Base-by-base conservation (phyloP, 345 rosid species). In the Hibiscus tridactylites region DNA sequence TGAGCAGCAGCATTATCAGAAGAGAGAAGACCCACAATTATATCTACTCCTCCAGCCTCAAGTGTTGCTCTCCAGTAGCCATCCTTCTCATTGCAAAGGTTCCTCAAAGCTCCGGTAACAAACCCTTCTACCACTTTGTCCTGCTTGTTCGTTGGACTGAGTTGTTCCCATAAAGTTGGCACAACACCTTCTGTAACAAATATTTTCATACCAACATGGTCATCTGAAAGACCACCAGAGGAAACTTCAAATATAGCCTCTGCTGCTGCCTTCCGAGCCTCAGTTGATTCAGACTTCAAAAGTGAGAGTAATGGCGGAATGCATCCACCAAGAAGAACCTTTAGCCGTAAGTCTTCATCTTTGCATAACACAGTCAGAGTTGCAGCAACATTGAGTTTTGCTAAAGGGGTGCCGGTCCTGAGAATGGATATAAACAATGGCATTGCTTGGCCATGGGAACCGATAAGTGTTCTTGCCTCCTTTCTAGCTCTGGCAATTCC, bases 311-410 rank as follows among this genome's bases (percentile, higher is more conserved):
- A 71, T 9, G 97, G 98, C 0, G 95, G 98, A 73, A 90, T 85
- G 72, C 97, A 91, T 66, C 98, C 97, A 29, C 93, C 98, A 19
- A 90, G 89, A 31, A 93, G 83, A 59, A 93, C 90, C 77, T 91
- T 87, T 59, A 90, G 62, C 6, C 61, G 3, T 58, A 93, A 63
- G 62, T 58, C 62, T 7, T 58, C 33, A 58, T 58, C 35, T 58
- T 58, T 58, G 62, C 62, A 58, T 58, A 58, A 26, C 16, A 26
- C 79, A 54, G 88, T 85, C 4, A 93, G 80, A 52, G 81, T 78
- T 53, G 83, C 85, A 70, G 97, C 97, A 39, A 89, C 88, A 71
- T 89, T 88, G 8, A 85, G 84, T 87, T 89, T 93, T 4, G 94
- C 90, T 65, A 79, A 39, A 73, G 75, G 69, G 56, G 91, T 88